These are phyloP conservation scores for Cyberlindnera xishuangbannaensis DNA, from an alignment of 805 yeast genomes.

Conservation along the genomic window DNA sequence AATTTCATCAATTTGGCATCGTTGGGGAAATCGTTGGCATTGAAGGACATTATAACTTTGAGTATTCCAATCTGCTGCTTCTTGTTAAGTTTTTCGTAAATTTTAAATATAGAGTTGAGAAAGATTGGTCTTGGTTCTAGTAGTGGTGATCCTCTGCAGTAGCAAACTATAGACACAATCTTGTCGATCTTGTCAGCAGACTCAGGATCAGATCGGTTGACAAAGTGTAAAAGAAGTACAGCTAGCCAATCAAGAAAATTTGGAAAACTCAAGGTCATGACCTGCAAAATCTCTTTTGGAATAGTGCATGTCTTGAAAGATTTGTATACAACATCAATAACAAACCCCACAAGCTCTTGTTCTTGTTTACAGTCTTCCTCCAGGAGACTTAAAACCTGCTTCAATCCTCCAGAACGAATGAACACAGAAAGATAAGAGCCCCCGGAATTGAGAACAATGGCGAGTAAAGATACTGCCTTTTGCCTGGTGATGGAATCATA, in stretches of 20 bases:
- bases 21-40: slow-evolving; percentile 11
- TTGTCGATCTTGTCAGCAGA: slow-evolving; percentile 21
- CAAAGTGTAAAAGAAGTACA: slow-evolving; percentile 30
- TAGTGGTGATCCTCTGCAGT: slow-evolving; percentile 32
- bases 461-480: slow-evolving; percentile 6
- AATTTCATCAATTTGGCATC: slow-evolving; percentile 34
- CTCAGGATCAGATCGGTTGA: slow-evolving; percentile 7
- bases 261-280: slow-evolving; percentile 37
- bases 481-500: slow-evolving; percentile 1
- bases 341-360: slow-evolving; percentile 33
- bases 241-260: slow-evolving; percentile 32
- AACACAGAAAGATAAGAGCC: slow-evolving; percentile 34
- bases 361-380: slow-evolving; percentile 39
- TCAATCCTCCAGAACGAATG: slow-evolving; percentile 41
- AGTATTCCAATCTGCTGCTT: slow-evolving; percentile 33
- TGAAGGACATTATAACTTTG: slow-evolving; percentile 28
- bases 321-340: slow-evolving; percentile 32
- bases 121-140: slow-evolving; percentile 37
- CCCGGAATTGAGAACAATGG: slow-evolving; percentile 16
- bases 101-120: slow-evolving; percentile 38
- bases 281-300: slow-evolving; percentile 36
- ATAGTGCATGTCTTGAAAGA: slow-evolving; percentile 32
- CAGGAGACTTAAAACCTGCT: slow-evolving; percentile 34
- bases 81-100: slow-evolving; percentile 29
- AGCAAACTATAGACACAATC: slow-evolving; percentile 29